phyloP scores from a whole-genome alignment of 2,329 filamentous ascomycete species.

The Neobulgaria alba region DNA sequence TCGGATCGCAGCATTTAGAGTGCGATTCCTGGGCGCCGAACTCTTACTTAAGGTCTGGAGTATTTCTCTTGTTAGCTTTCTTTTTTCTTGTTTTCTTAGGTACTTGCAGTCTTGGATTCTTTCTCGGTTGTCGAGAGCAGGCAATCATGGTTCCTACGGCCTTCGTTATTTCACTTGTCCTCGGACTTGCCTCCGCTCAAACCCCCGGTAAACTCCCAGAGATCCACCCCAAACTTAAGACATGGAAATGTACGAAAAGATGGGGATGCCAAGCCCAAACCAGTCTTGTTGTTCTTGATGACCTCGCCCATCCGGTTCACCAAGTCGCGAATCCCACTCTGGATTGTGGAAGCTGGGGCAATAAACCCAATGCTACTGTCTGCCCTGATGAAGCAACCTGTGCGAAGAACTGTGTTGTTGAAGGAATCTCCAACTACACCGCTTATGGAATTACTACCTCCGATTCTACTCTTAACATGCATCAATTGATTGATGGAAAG shows the following conservation, averaged over 20 bases:
- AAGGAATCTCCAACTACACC: slow-evolving; percentile 42
- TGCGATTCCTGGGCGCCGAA: background rate
- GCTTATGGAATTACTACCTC: slow-evolving; percentile 33
- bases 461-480: slow-evolving; percentile 32
- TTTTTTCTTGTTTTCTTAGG: background rate
- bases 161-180: background rate
- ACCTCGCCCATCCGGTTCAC: slow-evolving; percentile 30
- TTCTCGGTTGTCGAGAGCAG: background rate
- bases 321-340: background rate
- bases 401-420: slow-evolving; percentile 44
- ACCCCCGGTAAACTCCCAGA: slow-evolving; percentile 26
- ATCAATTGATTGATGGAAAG: slow-evolving; percentile 35
- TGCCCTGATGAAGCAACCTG: slow-evolving; percentile 43
- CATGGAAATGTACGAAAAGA: slow-evolving; percentile 42
- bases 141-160: background rate
- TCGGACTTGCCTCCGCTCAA: background rate
- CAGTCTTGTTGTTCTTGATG: slow-evolving; percentile 42
- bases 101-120: background rate
- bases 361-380: slow-evolving; percentile 27
- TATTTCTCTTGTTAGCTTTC: background rate
- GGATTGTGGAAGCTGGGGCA: slow-evolving; percentile 8
- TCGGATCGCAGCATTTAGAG: background rate
- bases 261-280: slow-evolving; percentile 40
- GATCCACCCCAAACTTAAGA: slow-evolving; percentile 41
- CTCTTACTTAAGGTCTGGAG: background rate